Base-by-base conservation (phyloP, 129 eudicot species). In the Escallonia herrerae region DNA sequence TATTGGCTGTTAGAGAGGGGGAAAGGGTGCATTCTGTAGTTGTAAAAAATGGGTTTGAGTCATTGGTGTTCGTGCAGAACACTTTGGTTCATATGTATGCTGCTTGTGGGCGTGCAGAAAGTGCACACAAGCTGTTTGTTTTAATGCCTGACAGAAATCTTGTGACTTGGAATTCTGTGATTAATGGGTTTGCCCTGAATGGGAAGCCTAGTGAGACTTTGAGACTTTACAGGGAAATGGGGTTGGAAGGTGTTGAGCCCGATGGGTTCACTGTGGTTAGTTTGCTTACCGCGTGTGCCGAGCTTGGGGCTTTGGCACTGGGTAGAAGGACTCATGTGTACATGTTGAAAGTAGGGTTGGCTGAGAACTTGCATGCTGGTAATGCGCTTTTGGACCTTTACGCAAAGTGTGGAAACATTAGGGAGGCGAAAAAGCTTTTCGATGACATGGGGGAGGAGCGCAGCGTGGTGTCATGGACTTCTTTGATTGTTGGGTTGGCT, bases 211-310 rank as follows among this genome's bases (percentile, higher is more conserved):
- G 77, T 46, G 90, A 87, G 75, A 60, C 82, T 8, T 71, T 91
- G 77, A 75, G 65, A 7, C 83, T 87, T 71, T 85, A 69, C 44
- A 74, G 83, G 77, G 76, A 81, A 47, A 82, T 87, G 95, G 52
- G 71, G 15, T 41, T 64, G 67, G 94, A 84, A 42, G 86, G 81
- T 64, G 78, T 87, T 50, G 78, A 81, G 58, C 97, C 97, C 2
- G 96, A 91, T 77, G 97, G 96, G 39, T 91, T 91, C 67, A 91
- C 95, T 15, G 37, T 91, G 63, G 97, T 91, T 46, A 91, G 97
- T 54, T 79, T 91, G 83, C 76, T 91, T 13, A 84, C 90, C 22
- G 96, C 96, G 8, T 82, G 86, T 45, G 91, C 86, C 3, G 96
- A 87, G 72, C 86, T 87, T 67, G 97, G 97, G 46, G 95, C 96